phyloP scores from a whole-genome alignment of 352 stramenopile species.

The Globisporangium irregulare region DNA sequence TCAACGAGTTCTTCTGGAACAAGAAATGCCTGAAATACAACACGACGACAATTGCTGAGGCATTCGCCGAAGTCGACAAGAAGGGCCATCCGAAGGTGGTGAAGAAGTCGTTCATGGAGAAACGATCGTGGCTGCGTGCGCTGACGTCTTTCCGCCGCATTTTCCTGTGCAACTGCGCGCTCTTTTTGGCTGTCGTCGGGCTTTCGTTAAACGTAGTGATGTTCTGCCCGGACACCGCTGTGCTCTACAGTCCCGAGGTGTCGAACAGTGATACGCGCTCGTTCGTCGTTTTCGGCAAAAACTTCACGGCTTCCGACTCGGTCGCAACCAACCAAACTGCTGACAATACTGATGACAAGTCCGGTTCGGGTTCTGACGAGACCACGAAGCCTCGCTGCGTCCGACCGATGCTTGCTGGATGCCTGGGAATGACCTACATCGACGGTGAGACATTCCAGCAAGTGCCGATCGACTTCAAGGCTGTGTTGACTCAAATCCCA shows the following conservation, averaged over 20 bases:
- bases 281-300: slow-evolving; percentile 69
- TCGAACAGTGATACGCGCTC: slow-evolving; percentile 31
- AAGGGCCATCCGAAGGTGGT: slow-evolving; percentile 78
- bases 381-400: slow-evolving; percentile 32
- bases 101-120: slow-evolving; percentile 85
- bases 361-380: slow-evolving; percentile 24
- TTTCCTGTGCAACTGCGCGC: slow-evolving; percentile 76
- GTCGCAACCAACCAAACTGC: slow-evolving; percentile 17
- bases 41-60: slow-evolving; percentile 53
- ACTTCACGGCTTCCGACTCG: slow-evolving; percentile 47
- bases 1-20: slow-evolving; percentile 89
- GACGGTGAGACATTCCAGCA: slow-evolving; percentile 39
- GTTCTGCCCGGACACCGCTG: slow-evolving; percentile 73
- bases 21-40: slow-evolving; percentile 87
- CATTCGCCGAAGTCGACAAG: slow-evolving; percentile 75
- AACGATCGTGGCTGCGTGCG: slow-evolving; percentile 71
- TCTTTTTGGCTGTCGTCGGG: slow-evolving; percentile 64
- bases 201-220: slow-evolving; percentile 76
- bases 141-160: slow-evolving; percentile 80
- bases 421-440: slow-evolving; percentile 55
- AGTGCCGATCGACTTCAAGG: slow-evolving; percentile 75
- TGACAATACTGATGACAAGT: slow-evolving; percentile 24
- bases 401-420: slow-evolving; percentile 65
- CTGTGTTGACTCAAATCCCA: slow-evolving; percentile 49
- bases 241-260: slow-evolving; percentile 69